Percentiles rank a stretch among this genome's conserved stretches.
Evolutionary conservation across 2,329 filamentous ascomycete species (phyloP).

Genomic region (Clarireedia monteithiana): DNA sequence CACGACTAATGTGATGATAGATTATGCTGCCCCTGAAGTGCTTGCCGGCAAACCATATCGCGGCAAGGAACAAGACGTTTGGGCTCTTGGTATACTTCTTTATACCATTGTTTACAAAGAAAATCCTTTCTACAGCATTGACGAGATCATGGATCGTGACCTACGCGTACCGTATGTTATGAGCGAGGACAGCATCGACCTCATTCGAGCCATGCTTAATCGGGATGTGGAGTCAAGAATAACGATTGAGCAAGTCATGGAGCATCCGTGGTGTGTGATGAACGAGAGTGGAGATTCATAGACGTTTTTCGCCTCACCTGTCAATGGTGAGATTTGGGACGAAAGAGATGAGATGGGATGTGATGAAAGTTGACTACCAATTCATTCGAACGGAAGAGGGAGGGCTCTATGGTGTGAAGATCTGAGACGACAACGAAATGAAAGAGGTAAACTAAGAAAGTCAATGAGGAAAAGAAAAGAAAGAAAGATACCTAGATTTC

Average conservation of each 20-base stretch:
- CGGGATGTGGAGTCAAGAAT: slow-evolving; percentile 76
- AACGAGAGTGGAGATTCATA: background rate
- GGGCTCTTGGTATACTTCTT: slow-evolving; percentile 91
- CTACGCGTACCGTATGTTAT: slow-evolving; percentile 81
- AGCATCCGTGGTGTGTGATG: slow-evolving; percentile 65
- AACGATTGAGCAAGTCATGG: slow-evolving; percentile 79
- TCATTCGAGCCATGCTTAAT: slow-evolving; percentile 87
- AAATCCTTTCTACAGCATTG: slow-evolving; percentile 97
- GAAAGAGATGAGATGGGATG: background rate
- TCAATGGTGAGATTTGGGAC: background rate
- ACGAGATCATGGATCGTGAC: slow-evolving; percentile 98
- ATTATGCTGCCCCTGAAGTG: slow-evolving; percentile 98
- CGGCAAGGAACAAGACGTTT: slow-evolving; percentile 96
- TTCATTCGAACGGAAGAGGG: background rate
- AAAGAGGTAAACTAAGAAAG: background rate
- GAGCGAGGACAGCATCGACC: slow-evolving; percentile 86
- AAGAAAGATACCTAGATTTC: slow-evolving; percentile 8
- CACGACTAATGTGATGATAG: slow-evolving; percentile 38
- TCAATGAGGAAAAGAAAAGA: background rate
- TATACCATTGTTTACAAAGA: slow-evolving; percentile 99
- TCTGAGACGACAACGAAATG: background rate
- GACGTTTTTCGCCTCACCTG: background rate
- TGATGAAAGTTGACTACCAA: background rate
- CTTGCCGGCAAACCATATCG: slow-evolving; percentile 85
- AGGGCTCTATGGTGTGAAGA: no score